A percentile compares a stretch with the other conserved stretches of the same genome.
These are phyloP conservation scores for Peronospora farinosa DNA, from an alignment of 352 stramenopile genomes.

Conservation along the genomic window DNA sequence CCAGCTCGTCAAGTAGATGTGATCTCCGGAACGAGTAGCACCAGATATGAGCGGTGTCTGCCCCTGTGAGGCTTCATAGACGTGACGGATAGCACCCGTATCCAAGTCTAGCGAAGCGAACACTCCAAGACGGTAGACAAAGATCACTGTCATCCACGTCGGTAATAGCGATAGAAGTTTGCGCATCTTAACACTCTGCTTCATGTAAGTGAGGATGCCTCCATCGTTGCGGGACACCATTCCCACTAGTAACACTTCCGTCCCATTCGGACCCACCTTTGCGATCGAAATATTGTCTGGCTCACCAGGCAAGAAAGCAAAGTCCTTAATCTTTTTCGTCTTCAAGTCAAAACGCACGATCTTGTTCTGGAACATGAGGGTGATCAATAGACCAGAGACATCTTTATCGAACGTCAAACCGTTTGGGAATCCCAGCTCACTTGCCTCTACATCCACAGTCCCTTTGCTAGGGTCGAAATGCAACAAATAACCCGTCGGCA, in stretches of 20 bases:
- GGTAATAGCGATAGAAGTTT: slow-evolving; percentile 53
- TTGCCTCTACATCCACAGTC: slow-evolving; percentile 24
- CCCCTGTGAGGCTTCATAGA: slow-evolving; percentile 43
- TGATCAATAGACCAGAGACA: slow-evolving; percentile 36
- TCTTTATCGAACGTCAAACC: slow-evolving; percentile 40
- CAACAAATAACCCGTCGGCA: slow-evolving; percentile 42
- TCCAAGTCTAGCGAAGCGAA: slow-evolving; percentile 45
- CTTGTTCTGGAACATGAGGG: slow-evolving; percentile 51
- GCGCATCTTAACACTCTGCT: slow-evolving; percentile 40
- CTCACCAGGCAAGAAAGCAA: slow-evolving; percentile 50
- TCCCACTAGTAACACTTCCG: slow-evolving; percentile 37
- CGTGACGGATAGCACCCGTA: slow-evolving; percentile 35
- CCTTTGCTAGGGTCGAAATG: slow-evolving; percentile 36
- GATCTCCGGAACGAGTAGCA: slow-evolving; percentile 34
- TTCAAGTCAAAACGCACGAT: slow-evolving; percentile 44
- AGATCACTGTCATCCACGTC: slow-evolving; percentile 25
- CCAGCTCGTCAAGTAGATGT: slow-evolving; percentile 57
- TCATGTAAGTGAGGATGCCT: slow-evolving; percentile 27
- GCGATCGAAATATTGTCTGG: slow-evolving; percentile 49
- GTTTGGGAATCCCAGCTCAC: slow-evolving; percentile 41
- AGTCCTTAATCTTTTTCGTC: slow-evolving; percentile 42
- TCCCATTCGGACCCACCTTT: slow-evolving; percentile 25
- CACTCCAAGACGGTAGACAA: slow-evolving; percentile 30
- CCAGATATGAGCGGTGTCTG: slow-evolving; percentile 37
- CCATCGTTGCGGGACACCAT: slow-evolving; percentile 30